These are phyloP conservation scores for Nicotiana undulata DNA, from an alignment of 257 asterid species.

Conservation along the genomic window DNA sequence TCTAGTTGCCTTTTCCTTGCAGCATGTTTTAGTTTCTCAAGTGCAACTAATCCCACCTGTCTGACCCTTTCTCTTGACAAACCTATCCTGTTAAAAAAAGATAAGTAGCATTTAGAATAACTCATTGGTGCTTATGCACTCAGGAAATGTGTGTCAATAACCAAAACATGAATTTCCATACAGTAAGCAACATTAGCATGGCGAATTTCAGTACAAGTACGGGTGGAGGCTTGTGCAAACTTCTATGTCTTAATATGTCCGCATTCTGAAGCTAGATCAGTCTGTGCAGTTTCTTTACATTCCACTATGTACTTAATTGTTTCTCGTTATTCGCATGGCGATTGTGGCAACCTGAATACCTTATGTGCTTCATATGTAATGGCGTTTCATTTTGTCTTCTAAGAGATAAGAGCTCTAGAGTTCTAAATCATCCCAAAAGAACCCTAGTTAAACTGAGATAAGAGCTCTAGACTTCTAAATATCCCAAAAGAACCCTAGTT, in stretches of 20 bases:
- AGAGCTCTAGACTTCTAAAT: neutral
- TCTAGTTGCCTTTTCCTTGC: conserved; percentile 67
- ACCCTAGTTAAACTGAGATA: neutral
- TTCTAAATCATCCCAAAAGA: neutral
- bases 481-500: neutral
- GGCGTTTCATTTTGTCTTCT: neutral
- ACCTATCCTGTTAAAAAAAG: conserved; percentile 64
- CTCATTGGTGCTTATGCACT: neutral
- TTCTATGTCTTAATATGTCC: neutral
- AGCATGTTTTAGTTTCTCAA: conserved; percentile 87
- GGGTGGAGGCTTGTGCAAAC: neutral
- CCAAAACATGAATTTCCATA: neutral
- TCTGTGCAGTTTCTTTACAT: neutral
- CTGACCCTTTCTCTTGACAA: conserved; percentile 94
- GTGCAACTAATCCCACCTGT: conserved; percentile 93
- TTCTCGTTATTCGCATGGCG: neutral
- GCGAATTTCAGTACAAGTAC: neutral
- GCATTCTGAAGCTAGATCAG: neutral
- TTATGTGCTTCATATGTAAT: neutral
- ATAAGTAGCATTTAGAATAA: neutral
- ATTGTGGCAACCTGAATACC: neutral
- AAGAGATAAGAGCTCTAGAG: neutral
- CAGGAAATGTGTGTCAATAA: neutral
- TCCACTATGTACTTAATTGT: neutral
- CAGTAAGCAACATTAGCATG: neutral